Percentiles rank a stretch among this genome's conserved stretches.
These are phyloP conservation scores for Clitopilus hobsonii DNA, from an alignment of 768 basidiomycete species.

Conservation along the genomic window DNA sequence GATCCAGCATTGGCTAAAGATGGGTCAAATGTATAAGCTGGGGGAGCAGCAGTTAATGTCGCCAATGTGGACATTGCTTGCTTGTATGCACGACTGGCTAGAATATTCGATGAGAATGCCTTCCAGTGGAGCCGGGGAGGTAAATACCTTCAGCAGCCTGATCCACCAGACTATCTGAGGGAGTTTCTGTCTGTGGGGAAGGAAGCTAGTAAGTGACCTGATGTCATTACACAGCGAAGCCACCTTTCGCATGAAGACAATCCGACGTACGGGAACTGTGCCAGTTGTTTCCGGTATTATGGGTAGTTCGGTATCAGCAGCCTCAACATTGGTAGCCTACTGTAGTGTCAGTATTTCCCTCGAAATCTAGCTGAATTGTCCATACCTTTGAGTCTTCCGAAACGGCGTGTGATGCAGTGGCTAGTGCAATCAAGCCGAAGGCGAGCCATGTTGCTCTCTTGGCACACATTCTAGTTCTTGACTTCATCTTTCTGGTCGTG, in stretches of 20 bases:
- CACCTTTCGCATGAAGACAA: neutral
- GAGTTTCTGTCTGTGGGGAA: slow-evolving; percentile 3
- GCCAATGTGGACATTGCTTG: slow-evolving; percentile 68
- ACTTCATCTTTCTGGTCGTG: slow-evolving; percentile 12
- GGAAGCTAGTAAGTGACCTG: slow-evolving; percentile 4
- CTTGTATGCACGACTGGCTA: slow-evolving; percentile 72
- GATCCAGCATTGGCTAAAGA: slow-evolving; percentile 36
- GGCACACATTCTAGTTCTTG: slow-evolving; percentile 25
- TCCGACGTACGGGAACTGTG: neutral
- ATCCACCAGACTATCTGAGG: slow-evolving; percentile 30
- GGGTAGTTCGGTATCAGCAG: neutral
- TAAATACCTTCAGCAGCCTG: slow-evolving; percentile 48
- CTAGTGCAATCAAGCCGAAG: slow-evolving; percentile 52
- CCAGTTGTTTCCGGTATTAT: neutral
- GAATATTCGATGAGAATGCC: neutral
- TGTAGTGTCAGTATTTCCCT: neutral
- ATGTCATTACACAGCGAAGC: too few relatives aligned
- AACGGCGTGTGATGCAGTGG: slow-evolving; percentile 38
- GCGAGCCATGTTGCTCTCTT: slow-evolving; percentile 56
- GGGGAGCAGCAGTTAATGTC: slow-evolving; percentile 56
- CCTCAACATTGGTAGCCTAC: neutral
- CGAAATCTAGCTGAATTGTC: neutral
- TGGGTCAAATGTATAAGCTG: slow-evolving; percentile 52
- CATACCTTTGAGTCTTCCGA: slow-evolving; percentile 13
- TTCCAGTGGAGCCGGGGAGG: neutral